phyloP scores from a whole-genome alignment of 2,329 filamentous ascomycete genomes.

The Diaporthe australafricana region DNA sequence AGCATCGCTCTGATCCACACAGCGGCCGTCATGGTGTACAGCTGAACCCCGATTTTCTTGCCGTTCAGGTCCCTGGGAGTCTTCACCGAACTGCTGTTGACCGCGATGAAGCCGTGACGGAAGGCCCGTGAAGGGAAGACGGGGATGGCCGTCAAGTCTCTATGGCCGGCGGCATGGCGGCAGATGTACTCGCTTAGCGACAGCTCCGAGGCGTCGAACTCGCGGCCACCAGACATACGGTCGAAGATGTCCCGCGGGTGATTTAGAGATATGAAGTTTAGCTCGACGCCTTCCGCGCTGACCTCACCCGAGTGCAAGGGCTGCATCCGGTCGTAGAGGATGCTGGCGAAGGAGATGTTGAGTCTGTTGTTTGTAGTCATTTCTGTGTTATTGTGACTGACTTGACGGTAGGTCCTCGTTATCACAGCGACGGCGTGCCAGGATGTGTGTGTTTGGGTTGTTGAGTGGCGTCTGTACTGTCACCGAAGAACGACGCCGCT shows the following conservation, averaged over 20 bases:
- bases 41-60: conserved; percentile 49
- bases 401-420: too few relatives aligned
- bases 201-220: conserved; percentile 46
- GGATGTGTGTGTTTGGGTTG: too few relatives aligned
- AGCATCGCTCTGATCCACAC: conserved; percentile 50
- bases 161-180: conserved; percentile 41
- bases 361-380: too few relatives aligned
- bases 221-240: conserved; percentile 43
- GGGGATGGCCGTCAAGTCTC: conserved; percentile 45
- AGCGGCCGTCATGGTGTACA: conserved; percentile 53
- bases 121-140: conserved; percentile 48
- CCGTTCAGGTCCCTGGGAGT: conserved; percentile 47
- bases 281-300: conserved; percentile 43
- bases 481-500: too few relatives aligned
- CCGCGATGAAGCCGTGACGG: conserved; percentile 48
- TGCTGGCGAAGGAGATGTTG: too few relatives aligned
- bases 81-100: conserved; percentile 46
- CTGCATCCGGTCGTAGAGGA: conserved; percentile 40
- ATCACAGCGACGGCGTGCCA: too few relatives aligned
- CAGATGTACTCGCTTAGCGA: background rate
- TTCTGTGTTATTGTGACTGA: too few relatives aligned
- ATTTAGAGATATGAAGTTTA: conserved; percentile 43
- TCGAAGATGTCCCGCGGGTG: conserved; percentile 49
- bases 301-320: conserved; percentile 44
- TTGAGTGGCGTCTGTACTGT: too few relatives aligned